Base-by-base conservation (phyloP, 164 flowering plant species). In the Santalum album region DNA sequence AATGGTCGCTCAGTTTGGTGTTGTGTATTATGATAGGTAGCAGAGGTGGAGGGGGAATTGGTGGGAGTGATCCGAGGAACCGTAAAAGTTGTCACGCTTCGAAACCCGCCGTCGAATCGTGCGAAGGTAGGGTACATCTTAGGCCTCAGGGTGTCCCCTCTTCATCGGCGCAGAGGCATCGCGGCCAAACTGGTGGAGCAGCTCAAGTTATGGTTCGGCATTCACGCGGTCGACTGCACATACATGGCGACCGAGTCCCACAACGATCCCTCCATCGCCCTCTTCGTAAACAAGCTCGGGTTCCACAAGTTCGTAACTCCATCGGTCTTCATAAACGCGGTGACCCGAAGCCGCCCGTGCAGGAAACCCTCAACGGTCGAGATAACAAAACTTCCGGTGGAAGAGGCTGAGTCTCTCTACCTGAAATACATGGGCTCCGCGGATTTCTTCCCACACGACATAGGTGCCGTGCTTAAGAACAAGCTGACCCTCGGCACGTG, bases 191-290 rank as follows among this genome's bases (percentile, higher is more conserved):
- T 87, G 5, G 91, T 84, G 0, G 57, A 44, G 3, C 53, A 36
- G 6, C 21, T 87, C 9, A 87, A 80, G 51, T 67, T 76, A 49
- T 87, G 95, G 95, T 78, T 87, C 69, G n/a, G 39, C 5, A 35
- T 57, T 51, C 67, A 76, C 51, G 50, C 55, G 3, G 91, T 69
- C 1, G 87, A 84, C 12, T 79, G 71, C 20, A 71, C 84, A 0
- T 87, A 84, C 72, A 76, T 87, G 81, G 96, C 96, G 2, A 82
- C 96, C 0, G 85, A 77, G 65, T 80, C 77, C 26, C 79, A 78
- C 25, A 87, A 87, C 42, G 54, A 61, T 12, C 82, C 89, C 3
- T 87, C 96, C 0, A 65, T 72, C n/a, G 68, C 67, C 25, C 82
- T 87, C 36, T 87, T 87, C 74, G 44, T 60, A 0, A 29, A 72